Evolutionary conservation across 1,284 basidiomycete species (phyloP).

Genomic region (Takashimella tepidaria): DNA sequence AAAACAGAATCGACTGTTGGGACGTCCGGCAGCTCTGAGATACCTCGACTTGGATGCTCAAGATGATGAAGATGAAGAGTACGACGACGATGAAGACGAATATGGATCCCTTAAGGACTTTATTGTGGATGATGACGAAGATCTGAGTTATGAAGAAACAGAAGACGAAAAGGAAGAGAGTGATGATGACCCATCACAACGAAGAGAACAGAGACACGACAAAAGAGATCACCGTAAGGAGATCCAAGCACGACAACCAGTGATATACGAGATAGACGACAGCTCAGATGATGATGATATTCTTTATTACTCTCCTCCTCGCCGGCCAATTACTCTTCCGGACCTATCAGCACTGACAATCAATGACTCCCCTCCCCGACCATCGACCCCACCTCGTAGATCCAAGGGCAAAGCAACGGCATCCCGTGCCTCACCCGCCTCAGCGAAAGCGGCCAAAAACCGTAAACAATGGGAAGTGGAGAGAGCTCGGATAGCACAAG

Average conservation of each 20-base stretch:
- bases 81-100: slow-evolving; percentile 26
- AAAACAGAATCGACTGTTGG: background rate
- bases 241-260: slow-evolving; percentile 5
- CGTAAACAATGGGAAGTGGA: slow-evolving; percentile 27
- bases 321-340: slow-evolving; percentile 12
- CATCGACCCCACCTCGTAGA: background rate
- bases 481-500: slow-evolving; percentile 27
- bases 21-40: background rate
- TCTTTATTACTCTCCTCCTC: slow-evolving; percentile 24
- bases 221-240: background rate
- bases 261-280: slow-evolving; percentile 10
- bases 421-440: background rate
- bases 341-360: slow-evolving; percentile 14
- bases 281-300: slow-evolving; percentile 7
- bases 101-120: slow-evolving; percentile 37
- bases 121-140: slow-evolving; percentile 41
- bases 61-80: slow-evolving; percentile 10
- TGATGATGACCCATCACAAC: background rate
- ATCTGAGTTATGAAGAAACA: slow-evolving; percentile 21
- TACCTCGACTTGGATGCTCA: slow-evolving; percentile 3
- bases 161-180: slow-evolving; percentile 3
- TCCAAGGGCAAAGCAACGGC: background rate
- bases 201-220: background rate
- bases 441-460: background rate
- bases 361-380: slow-evolving; percentile 2